Evolutionary conservation across 371 early-diverging fungal species (phyloP), one percentile per base, ranked within the genome.

Genomic region (Quaeritorhiza haematococci): DNA sequence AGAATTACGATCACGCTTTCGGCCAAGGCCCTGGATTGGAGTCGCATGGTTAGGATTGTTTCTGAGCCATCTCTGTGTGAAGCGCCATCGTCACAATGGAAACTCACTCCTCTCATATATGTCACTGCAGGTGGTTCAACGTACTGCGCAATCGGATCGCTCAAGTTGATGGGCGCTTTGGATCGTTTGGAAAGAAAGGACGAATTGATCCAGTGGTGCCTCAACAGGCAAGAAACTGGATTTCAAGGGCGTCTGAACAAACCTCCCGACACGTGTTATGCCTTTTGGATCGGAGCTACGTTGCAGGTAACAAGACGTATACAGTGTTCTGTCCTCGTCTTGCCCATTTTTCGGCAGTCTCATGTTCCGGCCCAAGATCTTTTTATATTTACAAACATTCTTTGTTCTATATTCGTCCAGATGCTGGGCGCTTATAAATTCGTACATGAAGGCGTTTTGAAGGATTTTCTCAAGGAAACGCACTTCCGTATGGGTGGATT

Each of bases 231-330:
- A 63, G 66, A 65, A 27, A 73, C 72, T 27, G 99, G 99, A 3
- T 98, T 94, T 71, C 87, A 92, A 58, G 99, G 99, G 4, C 74
- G 99, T 51, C 76, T 79, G 3, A 91, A 92, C 66, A 99, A 99
- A 67, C 72, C 78, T 1, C 73, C 84, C n/a, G 99, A 99, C 63
- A 89, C 94, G 0, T 99, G 99, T 70, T 99, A 99, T 70, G 87
- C 96, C 7, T 99, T 94, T 71, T 99, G 98, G 99, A 80, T 98
- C 24, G 98, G 98, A 13, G 94, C 87, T 0, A 62, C 86, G 7
- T 62, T 96, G 27, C 69, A 82, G 67, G 84, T 87, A 72, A 33
- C n/a, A 23, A 5, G 6, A 15, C n/a, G 67, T 24, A 27, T 27
- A 29, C 17, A 10, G 42, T 21, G 21, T 21, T 41, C n/a, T 27